Base-by-base conservation (phyloP, 192 early-diverging fungal species). In the Backusella liffmaniae region DNA sequence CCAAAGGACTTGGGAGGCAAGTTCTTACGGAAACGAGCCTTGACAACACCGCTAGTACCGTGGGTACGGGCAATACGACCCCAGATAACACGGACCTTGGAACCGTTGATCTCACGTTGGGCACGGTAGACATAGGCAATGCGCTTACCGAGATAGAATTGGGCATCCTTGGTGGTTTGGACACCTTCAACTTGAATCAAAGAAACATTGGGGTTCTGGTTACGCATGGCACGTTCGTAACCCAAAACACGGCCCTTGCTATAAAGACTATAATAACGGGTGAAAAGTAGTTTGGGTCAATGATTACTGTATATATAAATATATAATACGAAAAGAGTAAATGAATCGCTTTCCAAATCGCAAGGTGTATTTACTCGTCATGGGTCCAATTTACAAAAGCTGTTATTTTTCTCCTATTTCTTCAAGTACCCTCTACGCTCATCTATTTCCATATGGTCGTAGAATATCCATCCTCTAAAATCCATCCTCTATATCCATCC, bases 111-210 rank as follows among this genome's bases (percentile, higher is more conserved):
- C 80, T 86, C 88, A 67, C 92, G 88, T 84, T 96, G 90, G 73
- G 96, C 96, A 76, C 92, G 92, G 95, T 98, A 99, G 80, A 98
- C 93, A 86, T 94, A 98, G 72, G 97, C 96, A 77, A 99, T 89
- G 84, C 95, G 95, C 92, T 98, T 99, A 80, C 98, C 98, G 74
- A 95, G 92, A 90, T 99, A 99, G 90, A 97, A 99, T 66, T 88
- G 85, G 79, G 97, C 91, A 76, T 98, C 96, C 84, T 93, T 87
- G 88, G 92, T 89, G 78, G 94, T 94, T 82, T 88, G 81, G 70
- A 96, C 96, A 86, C 94, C 93, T 86, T 99, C 98, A 70, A 99
- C 89, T 86, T 96, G 91, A 81, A 98, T 84, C 75, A 99, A 92
- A 67, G 95, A 91, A 77, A 93, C 95, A 90, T 94, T 90, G 83